A percentile compares a stretch with the other conserved stretches of the same genome.
Conservation (phyloP, 108 stramenopile species). For the Nitzschia inconspicua region DNA sequence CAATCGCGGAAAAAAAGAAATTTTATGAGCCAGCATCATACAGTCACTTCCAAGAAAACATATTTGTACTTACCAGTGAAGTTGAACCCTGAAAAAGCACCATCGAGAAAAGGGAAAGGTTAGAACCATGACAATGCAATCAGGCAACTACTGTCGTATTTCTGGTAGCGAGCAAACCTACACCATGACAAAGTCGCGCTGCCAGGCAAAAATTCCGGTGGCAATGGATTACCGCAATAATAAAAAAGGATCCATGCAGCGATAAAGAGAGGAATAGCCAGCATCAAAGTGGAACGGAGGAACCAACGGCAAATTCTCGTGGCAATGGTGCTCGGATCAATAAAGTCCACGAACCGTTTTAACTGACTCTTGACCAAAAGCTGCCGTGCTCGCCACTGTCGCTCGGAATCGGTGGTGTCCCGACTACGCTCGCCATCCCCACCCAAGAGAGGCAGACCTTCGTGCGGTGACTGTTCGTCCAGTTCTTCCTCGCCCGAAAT, state of each 20-base stretch:
- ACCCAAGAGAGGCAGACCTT: not conserved
- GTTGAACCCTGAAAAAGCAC: too few relatives aligned
- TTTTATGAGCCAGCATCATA: too few relatives aligned
- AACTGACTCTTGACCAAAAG: not conserved
- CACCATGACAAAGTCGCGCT: slow-evolving; percentile 61
- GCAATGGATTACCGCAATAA: slow-evolving; percentile 56
- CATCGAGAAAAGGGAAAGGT: too few relatives aligned
- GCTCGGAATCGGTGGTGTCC: not conserved
- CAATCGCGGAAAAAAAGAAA: too few relatives aligned
- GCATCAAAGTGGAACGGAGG: slow-evolving; percentile 3
- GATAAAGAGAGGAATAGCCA: slow-evolving; percentile 22
- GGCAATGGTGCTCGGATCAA: not conserved
- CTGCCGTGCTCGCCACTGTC: not conserved
- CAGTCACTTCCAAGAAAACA: too few relatives aligned
- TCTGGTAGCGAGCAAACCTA: too few relatives aligned
- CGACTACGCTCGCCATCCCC: not conserved
- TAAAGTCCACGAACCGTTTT: not conserved
- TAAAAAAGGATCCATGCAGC: slow-evolving; percentile 43
- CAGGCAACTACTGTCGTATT: too few relatives aligned
- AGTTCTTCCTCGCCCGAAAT: not conserved
- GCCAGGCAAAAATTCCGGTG: slow-evolving; percentile 52
- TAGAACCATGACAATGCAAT: too few relatives aligned
- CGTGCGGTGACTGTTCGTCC: not conserved
- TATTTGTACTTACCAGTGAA: too few relatives aligned
- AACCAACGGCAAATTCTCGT: not conserved